Evolutionary conservation across 129 eudicot genomes (phyloP).

Genomic region (Escallonia herrerae): DNA sequence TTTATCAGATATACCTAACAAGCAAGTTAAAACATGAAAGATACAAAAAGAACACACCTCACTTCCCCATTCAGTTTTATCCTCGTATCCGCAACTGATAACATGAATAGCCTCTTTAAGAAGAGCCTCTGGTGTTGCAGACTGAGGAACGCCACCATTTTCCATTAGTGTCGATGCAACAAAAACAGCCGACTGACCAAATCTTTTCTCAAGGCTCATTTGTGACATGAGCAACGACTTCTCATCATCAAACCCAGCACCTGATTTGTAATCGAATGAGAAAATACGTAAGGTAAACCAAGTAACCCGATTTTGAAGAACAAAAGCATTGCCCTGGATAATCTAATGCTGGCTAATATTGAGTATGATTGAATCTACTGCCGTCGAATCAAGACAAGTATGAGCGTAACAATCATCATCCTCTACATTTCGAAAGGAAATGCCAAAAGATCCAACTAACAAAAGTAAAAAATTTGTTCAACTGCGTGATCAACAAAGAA

Average conservation of each 20-base stretch:
- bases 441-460: background rate
- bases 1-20: background rate
- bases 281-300: background rate
- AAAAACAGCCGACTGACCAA: slow-evolving; percentile 93
- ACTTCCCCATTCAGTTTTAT: slow-evolving; percentile 92
- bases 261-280: slow-evolving; percentile 18
- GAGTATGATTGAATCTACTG: background rate
- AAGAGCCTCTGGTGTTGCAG: slow-evolving; percentile 89
- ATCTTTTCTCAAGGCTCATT: slow-evolving; percentile 94
- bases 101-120: slow-evolving; percentile 99
- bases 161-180: slow-evolving; percentile 99
- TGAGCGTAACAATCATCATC: no score
- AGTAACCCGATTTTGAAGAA: background rate
- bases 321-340: background rate
- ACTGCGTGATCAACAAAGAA: background rate
- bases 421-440: background rate
- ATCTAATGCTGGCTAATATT: background rate
- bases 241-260: slow-evolving; percentile 98
- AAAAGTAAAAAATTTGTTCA: background rate
- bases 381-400: no score
- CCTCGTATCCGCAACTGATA: slow-evolving; percentile 98
- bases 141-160: slow-evolving; percentile 96
- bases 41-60: slow-evolving; percentile 42
- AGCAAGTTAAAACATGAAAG: background rate
- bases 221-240: slow-evolving; percentile 95